phyloP scores from a whole-genome alignment of 2,329 filamentous ascomycete genomes.

The Colletotrichum shisoi region DNA sequence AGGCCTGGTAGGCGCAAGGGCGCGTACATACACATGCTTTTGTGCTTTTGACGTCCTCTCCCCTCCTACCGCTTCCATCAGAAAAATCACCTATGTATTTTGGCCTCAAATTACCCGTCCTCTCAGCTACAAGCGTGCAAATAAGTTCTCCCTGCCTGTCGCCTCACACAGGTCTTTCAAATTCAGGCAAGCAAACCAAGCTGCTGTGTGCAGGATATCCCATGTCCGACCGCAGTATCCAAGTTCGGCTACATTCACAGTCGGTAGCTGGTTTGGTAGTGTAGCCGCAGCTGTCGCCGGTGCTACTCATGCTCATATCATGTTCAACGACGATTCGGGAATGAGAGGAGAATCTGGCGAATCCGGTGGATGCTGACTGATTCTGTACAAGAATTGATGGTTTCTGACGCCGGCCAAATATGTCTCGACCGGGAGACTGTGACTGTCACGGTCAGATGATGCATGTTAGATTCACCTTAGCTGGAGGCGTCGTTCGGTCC shows the following conservation, averaged over 20 bases:
- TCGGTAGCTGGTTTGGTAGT: background rate
- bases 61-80: background rate
- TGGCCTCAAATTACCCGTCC: background rate
- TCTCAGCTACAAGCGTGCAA: background rate
- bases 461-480: conserved; percentile 13
- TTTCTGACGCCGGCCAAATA: conserved; percentile 7
- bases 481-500: background rate
- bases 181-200: background rate
- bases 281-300: conserved; percentile 11
- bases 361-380: conserved; percentile 1
- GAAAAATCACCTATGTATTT: background rate
- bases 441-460: conserved; percentile 33
- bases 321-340: background rate
- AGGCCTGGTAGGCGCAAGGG: conserved; percentile 10
- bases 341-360: conserved; percentile 8
- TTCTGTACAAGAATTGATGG: background rate
- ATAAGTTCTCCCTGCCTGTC: background rate
- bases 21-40: background rate
- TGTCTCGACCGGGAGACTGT: conserved; percentile 14
- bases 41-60: background rate
- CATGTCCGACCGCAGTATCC: background rate
- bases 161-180: background rate
- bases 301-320: background rate
- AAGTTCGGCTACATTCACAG: background rate
- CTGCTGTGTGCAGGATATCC: background rate